Evolutionary conservation across 2,329 filamentous ascomycete genomes (phyloP).

Genomic region (Cladosporium colombiae): DNA sequence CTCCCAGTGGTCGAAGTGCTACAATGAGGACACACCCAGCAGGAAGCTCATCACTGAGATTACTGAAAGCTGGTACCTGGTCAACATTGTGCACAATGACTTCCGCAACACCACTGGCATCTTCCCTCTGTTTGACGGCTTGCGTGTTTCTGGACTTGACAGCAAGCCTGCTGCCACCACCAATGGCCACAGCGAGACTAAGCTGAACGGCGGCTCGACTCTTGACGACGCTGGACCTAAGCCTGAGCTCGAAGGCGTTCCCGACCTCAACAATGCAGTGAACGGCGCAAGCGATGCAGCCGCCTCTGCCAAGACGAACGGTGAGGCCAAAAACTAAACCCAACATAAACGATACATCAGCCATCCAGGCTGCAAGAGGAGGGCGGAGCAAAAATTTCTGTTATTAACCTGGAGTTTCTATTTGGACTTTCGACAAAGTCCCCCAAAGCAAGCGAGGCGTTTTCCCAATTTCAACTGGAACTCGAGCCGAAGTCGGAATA

Average conservation of each 20-base stretch:
- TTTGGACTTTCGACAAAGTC: background rate
- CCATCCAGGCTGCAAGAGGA: background rate
- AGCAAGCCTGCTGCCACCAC: background rate
- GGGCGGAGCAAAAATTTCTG: slow-evolving; percentile 11
- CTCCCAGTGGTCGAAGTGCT: slow-evolving; percentile 91
- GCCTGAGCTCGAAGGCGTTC: slow-evolving; percentile 35
- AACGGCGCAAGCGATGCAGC: slow-evolving; percentile 31
- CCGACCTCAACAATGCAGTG: slow-evolving; percentile 34
- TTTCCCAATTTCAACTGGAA: slow-evolving; percentile 24
- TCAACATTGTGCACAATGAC: slow-evolving; percentile 98
- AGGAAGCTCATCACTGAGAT: slow-evolving; percentile 76
- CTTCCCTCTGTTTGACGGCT: slow-evolving; percentile 80
- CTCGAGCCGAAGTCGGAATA: slow-evolving; percentile 13
- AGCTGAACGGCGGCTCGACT: slow-evolving; percentile 17
- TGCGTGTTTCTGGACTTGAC: slow-evolving; percentile 42
- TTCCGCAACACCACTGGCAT: slow-evolving; percentile 84
- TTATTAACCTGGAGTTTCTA: slow-evolving; percentile 7
- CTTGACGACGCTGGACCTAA: slow-evolving; percentile 18
- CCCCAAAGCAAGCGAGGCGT: slow-evolving; percentile 11
- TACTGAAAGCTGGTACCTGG: slow-evolving; percentile 87
- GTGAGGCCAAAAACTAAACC: slow-evolving; percentile 31
- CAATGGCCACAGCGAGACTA: slow-evolving; percentile 19
- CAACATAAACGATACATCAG: background rate
- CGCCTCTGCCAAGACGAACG: slow-evolving; percentile 25
- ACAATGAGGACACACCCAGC: slow-evolving; percentile 73